These are phyloP conservation scores for Xanthoconium separans DNA, from an alignment of 1,284 basidiomycete species.

Conservation along the genomic window DNA sequence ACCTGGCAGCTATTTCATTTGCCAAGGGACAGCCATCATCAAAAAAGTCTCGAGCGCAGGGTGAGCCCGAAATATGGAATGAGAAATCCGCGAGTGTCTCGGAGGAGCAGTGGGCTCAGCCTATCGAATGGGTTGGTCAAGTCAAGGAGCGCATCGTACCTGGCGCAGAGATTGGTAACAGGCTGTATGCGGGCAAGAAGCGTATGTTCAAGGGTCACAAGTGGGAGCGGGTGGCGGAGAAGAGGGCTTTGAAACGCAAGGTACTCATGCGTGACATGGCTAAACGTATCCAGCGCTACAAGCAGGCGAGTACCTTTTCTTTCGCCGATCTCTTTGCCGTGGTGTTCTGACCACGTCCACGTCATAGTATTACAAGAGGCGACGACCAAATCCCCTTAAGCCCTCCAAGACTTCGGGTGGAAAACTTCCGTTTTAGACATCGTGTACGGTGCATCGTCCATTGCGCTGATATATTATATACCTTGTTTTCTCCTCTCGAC, in stretches of 20 bases:
- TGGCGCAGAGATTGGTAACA: slow-evolving; percentile 55
- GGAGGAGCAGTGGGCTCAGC: slow-evolving; percentile 35
- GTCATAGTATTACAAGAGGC: slow-evolving; percentile 50
- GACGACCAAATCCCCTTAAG: slow-evolving; percentile 54
- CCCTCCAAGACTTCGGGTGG: slow-evolving; percentile 41
- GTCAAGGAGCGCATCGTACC: slow-evolving; percentile 46
- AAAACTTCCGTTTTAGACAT: slow-evolving; percentile 52
- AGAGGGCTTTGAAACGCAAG: slow-evolving; percentile 44
- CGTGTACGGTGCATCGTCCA: not conserved
- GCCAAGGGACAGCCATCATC: slow-evolving; percentile 18
- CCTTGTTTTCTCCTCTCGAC: not conserved
- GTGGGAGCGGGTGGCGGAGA: slow-evolving; percentile 61
- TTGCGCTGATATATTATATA: not conserved
- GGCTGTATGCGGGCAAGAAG: slow-evolving; percentile 70
- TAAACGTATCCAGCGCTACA: slow-evolving; percentile 61
- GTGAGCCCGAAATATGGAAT: not conserved
- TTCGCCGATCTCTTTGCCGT: not conserved
- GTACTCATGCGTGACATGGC: slow-evolving; percentile 68
- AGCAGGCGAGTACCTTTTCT: slow-evolving; percentile 45
- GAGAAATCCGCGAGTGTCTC: slow-evolving; percentile 6
- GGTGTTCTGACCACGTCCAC: slow-evolving; percentile 2
- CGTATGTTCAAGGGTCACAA: slow-evolving; percentile 87
- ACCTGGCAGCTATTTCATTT: slow-evolving; percentile 17
- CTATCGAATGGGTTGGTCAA: slow-evolving; percentile 60
- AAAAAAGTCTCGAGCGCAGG: slow-evolving; percentile 2